Base-by-base conservation (phyloP, 148 eudicot species). In the Fallopia convolvulus region DNA sequence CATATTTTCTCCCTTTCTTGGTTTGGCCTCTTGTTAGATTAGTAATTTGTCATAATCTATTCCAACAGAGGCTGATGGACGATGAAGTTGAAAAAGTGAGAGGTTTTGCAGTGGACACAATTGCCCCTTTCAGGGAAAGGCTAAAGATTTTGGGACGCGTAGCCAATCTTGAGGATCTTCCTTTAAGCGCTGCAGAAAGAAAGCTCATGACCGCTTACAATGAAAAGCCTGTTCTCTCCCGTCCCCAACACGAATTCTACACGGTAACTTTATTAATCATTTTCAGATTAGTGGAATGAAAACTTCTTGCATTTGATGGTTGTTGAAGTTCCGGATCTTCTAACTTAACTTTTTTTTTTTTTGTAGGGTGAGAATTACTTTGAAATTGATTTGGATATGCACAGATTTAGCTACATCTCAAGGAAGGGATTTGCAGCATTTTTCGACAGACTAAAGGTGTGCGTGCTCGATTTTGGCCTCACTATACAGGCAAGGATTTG, bases 351-450 rank as follows among this genome's bases (percentile, higher is more conserved):
- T 8, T n/a, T 13, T 68, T n/a, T n/a, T 33, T 36, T 68, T 39
- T 41, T 77, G 80, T 88, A 95, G 99, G 99, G 97, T 14, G 94
- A 90, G 77, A 95, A 92, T 79, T 95, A 95, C 82, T 90, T 95
- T 39, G 99, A 95, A 77, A 95, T 95, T 33, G 99, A 95, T 81
- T 81, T 95, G 81, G 99, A 95, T 79, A 92, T 95, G 99, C 99
- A 92, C 75, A 87, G 97, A 82, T 95, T 95, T 78, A 85, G 97
- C 76, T 95, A 92, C 85, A 89, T 95, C 74, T 93, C 99, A 50
- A 89, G 99, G 82, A 95, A 95, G 82, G 99, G 99, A 8, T 92
- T 92, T 49, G 94, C 90, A 78, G 88, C 92, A 75, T 92, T 95
- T 80, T 61, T 89, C 10, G 90, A 85, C 70, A 88, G 97, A 86